Evolutionary conservation across 768 basidiomycete species (phyloP).

Genomic region (Mycena sanguinolenta): DNA sequence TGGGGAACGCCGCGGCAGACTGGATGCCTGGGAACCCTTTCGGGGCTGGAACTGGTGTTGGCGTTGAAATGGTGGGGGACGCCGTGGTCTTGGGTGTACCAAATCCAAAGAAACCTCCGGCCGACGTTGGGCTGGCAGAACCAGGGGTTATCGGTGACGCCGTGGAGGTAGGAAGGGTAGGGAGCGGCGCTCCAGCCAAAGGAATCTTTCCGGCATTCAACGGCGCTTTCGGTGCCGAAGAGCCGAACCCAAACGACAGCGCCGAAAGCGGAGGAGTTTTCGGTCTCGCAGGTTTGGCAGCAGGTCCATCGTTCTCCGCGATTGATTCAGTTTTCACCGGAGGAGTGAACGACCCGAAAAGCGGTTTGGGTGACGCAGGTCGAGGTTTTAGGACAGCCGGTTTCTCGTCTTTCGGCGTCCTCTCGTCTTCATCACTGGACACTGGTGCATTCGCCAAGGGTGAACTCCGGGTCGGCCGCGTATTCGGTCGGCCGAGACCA

Average conservation of each 20-base stretch:
- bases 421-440: conserved; percentile 59
- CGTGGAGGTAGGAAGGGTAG: conserved; percentile 14
- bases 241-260: conserved; percentile 45
- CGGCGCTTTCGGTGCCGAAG: conserved; percentile 20
- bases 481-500: conserved; percentile 68
- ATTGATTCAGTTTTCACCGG: conserved; percentile 43
- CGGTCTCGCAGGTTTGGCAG: conserved; percentile 51
- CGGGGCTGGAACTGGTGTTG: conserved; percentile 17
- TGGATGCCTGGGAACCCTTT: conserved; percentile 25
- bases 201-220: conserved; percentile 14
- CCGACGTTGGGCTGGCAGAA: conserved; percentile 21
- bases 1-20: conserved; percentile 7
- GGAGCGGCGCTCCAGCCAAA: conserved; percentile 24
- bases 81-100: conserved; percentile 8
- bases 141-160: conserved; percentile 13
- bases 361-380: conserved; percentile 55
- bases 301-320: conserved; percentile 38
- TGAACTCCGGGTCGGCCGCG: conserved; percentile 81
- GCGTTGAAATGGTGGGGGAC: not conserved
- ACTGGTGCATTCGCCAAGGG: conserved; percentile 73
- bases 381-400: conserved; percentile 46
- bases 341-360: conserved; percentile 49
- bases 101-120: conserved; percentile 28
- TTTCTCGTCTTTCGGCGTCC: conserved; percentile 28
- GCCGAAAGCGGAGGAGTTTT: conserved; percentile 65